Evolutionary conservation across 805 yeast genomes (phyloP).

Genomic region (Wickerhamomyces chaumierensis): DNA sequence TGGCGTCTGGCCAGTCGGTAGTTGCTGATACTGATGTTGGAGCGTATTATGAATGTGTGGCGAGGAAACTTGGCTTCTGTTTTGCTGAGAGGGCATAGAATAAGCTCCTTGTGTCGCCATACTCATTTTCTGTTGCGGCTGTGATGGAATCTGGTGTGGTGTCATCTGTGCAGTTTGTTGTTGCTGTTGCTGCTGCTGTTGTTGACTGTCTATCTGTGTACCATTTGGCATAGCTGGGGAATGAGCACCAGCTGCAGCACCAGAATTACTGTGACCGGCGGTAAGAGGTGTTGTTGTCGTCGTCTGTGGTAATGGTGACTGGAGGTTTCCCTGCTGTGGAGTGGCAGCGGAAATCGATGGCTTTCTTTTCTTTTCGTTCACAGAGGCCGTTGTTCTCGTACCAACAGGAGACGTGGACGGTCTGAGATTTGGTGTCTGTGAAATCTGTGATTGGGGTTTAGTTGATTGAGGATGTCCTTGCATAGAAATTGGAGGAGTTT

Average conservation of each 20-base stretch:
- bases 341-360: no score
- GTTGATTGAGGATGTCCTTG: no score
- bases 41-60: neutral
- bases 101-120: neutral
- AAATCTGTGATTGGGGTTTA: neutral
- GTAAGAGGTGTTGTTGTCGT: conserved; percentile 1
- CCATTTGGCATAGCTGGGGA: neutral
- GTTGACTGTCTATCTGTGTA: neutral
- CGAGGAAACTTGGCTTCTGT: neutral
- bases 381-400: neutral
- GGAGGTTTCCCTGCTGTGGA: conserved; percentile 6
- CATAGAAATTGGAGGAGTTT: neutral
- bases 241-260: no score
- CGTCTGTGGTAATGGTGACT: conserved; percentile 10
- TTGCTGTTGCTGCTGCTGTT: conserved; percentile 1
- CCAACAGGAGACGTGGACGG: conserved; percentile 1
- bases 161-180: conserved; percentile 6
- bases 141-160: conserved; percentile 7
- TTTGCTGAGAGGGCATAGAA: neutral
- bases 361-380: no score
- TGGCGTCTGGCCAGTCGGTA: neutral
- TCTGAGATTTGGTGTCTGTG: neutral
- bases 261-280: neutral
- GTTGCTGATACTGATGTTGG: neutral
- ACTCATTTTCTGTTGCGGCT: conserved; percentile 2